Percentiles rank a stretch among this genome's conserved stretches.
phyloP scores from a whole-genome alignment of 495 filamentous ascomycete species.

The Sporormia fimetaria region DNA sequence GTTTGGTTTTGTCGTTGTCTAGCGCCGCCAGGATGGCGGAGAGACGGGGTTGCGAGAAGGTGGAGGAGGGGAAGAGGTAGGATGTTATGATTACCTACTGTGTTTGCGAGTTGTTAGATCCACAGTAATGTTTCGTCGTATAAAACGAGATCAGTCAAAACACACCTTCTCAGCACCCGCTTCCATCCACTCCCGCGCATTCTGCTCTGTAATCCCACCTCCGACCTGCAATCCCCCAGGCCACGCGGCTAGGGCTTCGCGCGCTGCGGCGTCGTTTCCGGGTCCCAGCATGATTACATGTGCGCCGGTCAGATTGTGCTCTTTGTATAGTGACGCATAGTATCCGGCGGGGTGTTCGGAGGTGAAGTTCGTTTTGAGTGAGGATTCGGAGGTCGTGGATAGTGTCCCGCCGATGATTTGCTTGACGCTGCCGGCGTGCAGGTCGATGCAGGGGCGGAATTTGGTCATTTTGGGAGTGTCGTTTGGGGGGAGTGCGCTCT shows the following conservation, averaged over 20 bases:
- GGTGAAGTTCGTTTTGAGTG: conserved; percentile 81
- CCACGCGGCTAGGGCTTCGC: conserved; percentile 66
- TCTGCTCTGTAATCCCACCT: conserved; percentile 76
- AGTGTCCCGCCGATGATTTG: conserved; percentile 96
- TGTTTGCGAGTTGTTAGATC: conserved; percentile 10
- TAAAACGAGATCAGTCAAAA: conserved; percentile 2
- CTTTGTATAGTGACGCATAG: conserved; percentile 68
- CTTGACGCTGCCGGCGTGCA: conserved; percentile 91
- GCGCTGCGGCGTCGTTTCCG: conserved; percentile 69
- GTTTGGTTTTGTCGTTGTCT: conserved; percentile 59
- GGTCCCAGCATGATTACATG: conserved; percentile 95
- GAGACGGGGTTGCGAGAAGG: conserved; percentile 63
- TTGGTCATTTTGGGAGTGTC: conserved; percentile 55
- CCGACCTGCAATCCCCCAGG: conserved; percentile 70
- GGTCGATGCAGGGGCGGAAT: conserved; percentile 93
- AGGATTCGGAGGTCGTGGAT: conserved; percentile 44
- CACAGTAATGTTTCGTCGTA: neutral
- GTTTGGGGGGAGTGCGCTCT: neutral
- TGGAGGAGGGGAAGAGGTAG: conserved; percentile 71
- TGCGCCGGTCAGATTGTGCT: conserved; percentile 59
- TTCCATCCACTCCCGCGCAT: conserved; percentile 77
- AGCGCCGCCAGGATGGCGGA: conserved; percentile 59
- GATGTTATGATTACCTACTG: conserved; percentile 81
- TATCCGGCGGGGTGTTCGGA: conserved; percentile 69
- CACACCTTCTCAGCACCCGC: conserved; percentile 81